Conservation (phyloP, 164 flowering plant species). For the Macadamia tetraphylla region DNA sequence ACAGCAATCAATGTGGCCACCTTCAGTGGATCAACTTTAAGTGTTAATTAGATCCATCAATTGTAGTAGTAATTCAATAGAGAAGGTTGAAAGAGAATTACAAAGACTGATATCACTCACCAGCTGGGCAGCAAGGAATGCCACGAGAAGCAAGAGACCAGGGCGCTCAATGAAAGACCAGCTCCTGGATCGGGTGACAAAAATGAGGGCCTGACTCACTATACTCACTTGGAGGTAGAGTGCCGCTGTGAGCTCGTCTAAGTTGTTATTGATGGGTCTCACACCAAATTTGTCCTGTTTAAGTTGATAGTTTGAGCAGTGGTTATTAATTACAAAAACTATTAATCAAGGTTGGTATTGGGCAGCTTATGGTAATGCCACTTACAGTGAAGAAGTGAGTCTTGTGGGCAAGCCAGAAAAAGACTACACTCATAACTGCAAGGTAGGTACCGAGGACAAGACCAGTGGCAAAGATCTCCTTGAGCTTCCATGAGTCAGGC, state of each 20-base stretch:
- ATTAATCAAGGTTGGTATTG: background rate
- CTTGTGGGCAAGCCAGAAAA: constrained; percentile 28
- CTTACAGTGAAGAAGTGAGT: constrained; percentile 32
- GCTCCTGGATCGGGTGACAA: constrained; percentile 27
- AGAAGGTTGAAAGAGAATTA: too few species aligned
- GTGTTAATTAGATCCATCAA: background rate
- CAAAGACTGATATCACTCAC: constrained; percentile 2
- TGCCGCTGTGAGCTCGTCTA: constrained; percentile 20
- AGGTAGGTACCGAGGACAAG: constrained; percentile 34
- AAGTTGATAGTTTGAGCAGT: background rate
- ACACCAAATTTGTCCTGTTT: constrained; percentile 25
- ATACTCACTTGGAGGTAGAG: constrained; percentile 30
- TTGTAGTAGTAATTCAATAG: too few species aligned
- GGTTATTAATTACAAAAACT: too few species aligned
- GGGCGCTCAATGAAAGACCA: constrained; percentile 30
- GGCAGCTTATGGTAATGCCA: background rate
- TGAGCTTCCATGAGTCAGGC: constrained; percentile 42
- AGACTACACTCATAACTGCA: constrained; percentile 32
- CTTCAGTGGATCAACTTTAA: background rate
- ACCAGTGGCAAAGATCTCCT: constrained; percentile 39
- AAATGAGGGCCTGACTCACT: constrained; percentile 28
- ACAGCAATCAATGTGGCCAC: constrained; percentile 25
- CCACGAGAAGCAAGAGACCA: constrained; percentile 18
- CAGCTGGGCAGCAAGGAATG: constrained; percentile 23
- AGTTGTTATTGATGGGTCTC: constrained; percentile 14